Evolutionary conservation across 192 early-diverging fungal species (phyloP), one percentile per base, ranked within the genome.

Genomic region (Linnemannia hyalina): DNA sequence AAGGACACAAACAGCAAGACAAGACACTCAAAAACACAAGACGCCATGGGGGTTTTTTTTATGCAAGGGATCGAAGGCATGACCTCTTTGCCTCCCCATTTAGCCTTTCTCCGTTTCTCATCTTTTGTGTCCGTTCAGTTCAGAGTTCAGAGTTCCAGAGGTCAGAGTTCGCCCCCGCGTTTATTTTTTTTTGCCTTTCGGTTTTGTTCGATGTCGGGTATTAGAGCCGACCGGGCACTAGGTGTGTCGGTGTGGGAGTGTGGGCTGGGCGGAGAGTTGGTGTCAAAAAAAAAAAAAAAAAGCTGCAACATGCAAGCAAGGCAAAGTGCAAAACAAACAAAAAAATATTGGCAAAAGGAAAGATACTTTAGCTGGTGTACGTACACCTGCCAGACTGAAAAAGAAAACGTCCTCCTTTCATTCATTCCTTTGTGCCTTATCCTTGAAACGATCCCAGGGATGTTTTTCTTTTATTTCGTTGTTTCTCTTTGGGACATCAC

Each of bases 61-160:
- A 65, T 65, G 60, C 60, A 65, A 65, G 60, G 60, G 60, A 65
- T 65, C 60, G 29, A 35, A 32, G 60, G 60, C 60, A 65, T 65
- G 60, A 35, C 60, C 60, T 32, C 26, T 15, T 46, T 22, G 49
- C 49, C 20, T 22, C 18, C 18, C 18, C 18, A 20, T 52, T 52
- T 20, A 52, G 49, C 5, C 49, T 20, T 52, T 52, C 49, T 22
- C 20, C 20, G 26, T 35, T 29, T 65, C 29, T 26, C 60, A 0
- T 32, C n/a, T 57, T 18, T 15, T 65, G 11, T 65, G 26, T 65
- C 60, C 60, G 29, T 65, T 65, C n/a, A 65, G 29, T 15, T 6
- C 23, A 65, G 26, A 65, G 29, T 65, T 63, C 26, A 26, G n/a
- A 52, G 60, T 32, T 29, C 60, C 35, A 35, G n/a, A 60, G n/a